Conservation (phyloP, 2,329 filamentous ascomycete genomes). For the Canariomyces notabilis region DNA sequence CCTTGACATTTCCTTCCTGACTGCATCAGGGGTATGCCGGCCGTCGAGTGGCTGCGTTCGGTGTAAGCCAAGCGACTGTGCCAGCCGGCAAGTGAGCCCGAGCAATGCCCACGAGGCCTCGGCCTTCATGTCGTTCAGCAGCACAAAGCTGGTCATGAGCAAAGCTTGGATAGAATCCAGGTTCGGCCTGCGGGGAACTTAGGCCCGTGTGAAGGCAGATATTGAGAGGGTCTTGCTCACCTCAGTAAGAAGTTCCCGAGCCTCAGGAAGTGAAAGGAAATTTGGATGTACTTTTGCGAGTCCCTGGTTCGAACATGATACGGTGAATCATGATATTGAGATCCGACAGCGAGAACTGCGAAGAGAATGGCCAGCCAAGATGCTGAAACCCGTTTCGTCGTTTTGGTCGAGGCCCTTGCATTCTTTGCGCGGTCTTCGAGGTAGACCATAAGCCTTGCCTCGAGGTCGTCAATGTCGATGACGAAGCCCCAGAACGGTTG, state of each 20-base stretch:
- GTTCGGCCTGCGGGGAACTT: conserved; percentile 43
- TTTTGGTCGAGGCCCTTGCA: conserved; percentile 41
- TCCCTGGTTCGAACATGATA: conserved; percentile 57
- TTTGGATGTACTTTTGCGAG: conserved; percentile 57
- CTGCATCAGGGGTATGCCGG: conserved; percentile 42
- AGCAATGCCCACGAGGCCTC: conserved; percentile 63
- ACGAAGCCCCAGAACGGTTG: conserved; percentile 66
- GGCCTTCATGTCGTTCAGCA: conserved; percentile 65
- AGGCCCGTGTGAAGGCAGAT: conserved; percentile 3
- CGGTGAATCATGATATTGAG: conserved; percentile 61
- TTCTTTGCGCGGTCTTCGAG: conserved; percentile 58
- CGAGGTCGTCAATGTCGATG: conserved; percentile 60
- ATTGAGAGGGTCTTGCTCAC: conserved; percentile 27
- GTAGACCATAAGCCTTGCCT: conserved; percentile 60
- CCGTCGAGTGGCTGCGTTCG: conserved; percentile 42
- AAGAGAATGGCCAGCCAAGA: conserved; percentile 64
- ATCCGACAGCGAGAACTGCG: conserved; percentile 59
- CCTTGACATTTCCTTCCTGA: conserved; percentile 50
- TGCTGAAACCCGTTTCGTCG: conserved; percentile 51
- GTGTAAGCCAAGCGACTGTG: conserved; percentile 60
- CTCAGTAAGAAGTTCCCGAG: conserved; percentile 59
- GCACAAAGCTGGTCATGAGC: conserved; percentile 57
- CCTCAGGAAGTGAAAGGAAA: conserved; percentile 60
- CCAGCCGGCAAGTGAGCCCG: conserved; percentile 59
- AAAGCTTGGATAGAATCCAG: conserved; percentile 62